phyloP scores from a whole-genome alignment of 805 yeast genomes.

The Lipomyces anomalus region DNA sequence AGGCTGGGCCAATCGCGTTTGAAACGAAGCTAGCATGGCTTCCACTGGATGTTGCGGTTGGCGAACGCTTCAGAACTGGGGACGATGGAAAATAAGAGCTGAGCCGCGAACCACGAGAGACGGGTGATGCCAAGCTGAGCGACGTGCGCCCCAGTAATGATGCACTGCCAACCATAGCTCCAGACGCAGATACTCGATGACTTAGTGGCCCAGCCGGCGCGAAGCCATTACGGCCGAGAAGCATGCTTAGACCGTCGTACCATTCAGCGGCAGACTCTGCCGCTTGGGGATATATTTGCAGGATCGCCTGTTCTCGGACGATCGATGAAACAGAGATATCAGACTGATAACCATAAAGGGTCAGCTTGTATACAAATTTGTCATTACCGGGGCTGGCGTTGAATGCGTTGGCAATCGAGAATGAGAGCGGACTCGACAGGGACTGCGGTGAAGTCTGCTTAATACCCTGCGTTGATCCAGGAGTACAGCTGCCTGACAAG shows the following conservation, averaged over 20 bases:
- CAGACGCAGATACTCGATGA: not conserved
- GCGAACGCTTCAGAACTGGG: no score
- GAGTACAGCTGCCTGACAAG: no score
- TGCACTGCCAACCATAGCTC: not conserved
- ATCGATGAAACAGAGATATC: not conserved
- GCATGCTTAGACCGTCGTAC: slow-evolving; percentile 14
- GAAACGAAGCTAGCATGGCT: no score
- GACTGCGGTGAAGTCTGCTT: no score
- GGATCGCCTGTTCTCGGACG: slow-evolving; percentile 1
- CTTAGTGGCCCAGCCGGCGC: not conserved
- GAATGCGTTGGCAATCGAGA: no score
- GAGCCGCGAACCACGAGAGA: no score
- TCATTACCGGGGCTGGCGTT: no score
- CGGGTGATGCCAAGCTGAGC: not conserved
- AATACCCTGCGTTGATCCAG: no score
- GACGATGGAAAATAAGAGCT: no score
- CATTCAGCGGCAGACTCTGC: slow-evolving; percentile 8
- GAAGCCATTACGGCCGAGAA: slow-evolving; percentile 7
- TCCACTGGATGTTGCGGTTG: no score
- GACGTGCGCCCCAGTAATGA: not conserved
- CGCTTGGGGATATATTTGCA: slow-evolving; percentile 8
- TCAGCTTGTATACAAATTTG: slow-evolving; percentile 1
- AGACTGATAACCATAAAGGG: slow-evolving; percentile 3
- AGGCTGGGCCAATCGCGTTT: no score
- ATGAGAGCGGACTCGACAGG: no score